Conservation (phyloP, 176 grass and related monocot genomes). For the Aegilops bicornis region DNA sequence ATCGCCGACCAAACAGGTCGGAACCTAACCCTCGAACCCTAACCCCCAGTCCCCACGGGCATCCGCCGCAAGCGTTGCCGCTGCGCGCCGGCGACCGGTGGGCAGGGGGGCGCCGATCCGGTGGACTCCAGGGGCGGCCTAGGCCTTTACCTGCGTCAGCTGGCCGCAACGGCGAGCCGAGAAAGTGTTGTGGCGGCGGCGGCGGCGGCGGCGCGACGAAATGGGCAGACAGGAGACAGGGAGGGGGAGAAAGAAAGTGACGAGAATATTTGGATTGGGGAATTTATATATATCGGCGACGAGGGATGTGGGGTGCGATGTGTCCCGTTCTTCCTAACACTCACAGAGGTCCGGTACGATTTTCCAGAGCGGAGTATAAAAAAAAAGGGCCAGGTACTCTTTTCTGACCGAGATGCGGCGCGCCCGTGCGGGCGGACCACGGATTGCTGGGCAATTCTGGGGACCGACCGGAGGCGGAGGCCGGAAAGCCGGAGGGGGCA, state of each 20-base stretch:
- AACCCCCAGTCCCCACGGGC: conserved; percentile 8
- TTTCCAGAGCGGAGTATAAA: background rate
- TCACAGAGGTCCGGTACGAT: background rate
- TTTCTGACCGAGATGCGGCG: conserved; percentile 16
- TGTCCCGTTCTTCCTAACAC: conserved; percentile 32
- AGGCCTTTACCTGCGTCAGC: conserved; percentile 29
- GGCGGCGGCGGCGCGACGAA: conserved; percentile 20
- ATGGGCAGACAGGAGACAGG: background rate
- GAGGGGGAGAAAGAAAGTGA: background rate
- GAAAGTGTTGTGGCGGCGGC: background rate
- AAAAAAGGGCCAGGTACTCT: background rate
- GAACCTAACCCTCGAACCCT: conserved; percentile 24
- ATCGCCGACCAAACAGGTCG: background rate
- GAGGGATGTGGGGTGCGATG: conserved; percentile 26
- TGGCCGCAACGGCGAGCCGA: background rate
- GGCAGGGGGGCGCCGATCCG: conserved; percentile 17
- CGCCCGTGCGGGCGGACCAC: conserved; percentile 25
- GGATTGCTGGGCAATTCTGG: background rate
- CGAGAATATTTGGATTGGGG: conserved; percentile 33
- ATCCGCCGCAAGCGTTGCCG: conserved; percentile 4
- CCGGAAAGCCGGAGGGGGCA: background rate
- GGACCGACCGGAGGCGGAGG: background rate
- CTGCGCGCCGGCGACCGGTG: background rate
- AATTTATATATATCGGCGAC: conserved; percentile 8
- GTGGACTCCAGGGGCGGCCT: background rate